These are phyloP conservation scores for Xylariaceae sp. DNA, from an alignment of 2,329 filamentous ascomycete genomes.

Conservation along the genomic window DNA sequence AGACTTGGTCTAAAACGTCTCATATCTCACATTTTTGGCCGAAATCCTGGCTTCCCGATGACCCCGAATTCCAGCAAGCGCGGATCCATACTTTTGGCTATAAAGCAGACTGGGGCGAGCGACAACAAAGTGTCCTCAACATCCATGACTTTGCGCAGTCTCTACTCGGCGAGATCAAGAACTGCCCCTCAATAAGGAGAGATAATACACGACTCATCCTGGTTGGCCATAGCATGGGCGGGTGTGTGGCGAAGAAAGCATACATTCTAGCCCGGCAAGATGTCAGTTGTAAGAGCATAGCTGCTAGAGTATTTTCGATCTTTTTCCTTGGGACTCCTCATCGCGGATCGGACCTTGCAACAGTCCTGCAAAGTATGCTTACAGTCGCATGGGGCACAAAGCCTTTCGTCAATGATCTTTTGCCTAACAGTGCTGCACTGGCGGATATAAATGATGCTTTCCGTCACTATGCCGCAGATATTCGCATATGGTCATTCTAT, in stretches of 20 bases:
- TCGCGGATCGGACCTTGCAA: constrained; percentile 38
- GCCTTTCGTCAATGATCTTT: constrained; percentile 39
- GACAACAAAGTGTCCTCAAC: constrained; percentile 19
- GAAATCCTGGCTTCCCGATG: constrained; percentile 15
- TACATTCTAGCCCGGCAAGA: constrained; percentile 36
- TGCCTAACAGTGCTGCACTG: constrained; percentile 34
- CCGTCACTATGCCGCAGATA: constrained; percentile 34
- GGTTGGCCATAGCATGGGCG: constrained; percentile 47
- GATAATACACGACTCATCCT: constrained; percentile 37
- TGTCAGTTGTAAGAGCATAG: constrained; percentile 26
- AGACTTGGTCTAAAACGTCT: constrained; percentile 12
- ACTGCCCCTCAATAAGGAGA: constrained; percentile 27
- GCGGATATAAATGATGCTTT: constrained; percentile 45
- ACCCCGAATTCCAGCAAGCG: constrained; percentile 8
- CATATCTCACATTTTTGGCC: constrained; percentile 15
- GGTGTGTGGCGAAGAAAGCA: constrained; percentile 37
- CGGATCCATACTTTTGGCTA: constrained; percentile 19
- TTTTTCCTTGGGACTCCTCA: constrained; percentile 43
- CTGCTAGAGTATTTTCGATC: constrained; percentile 32
- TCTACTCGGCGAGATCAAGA: constrained; percentile 31
- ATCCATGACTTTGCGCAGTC: constrained; percentile 35
- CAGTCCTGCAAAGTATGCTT: constrained; percentile 37
- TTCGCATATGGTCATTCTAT: constrained; percentile 45
- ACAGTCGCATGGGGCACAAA: constrained; percentile 31
- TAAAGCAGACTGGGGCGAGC: constrained; percentile 16